Conservation (phyloP, 2,329 filamentous ascomycete genomes). For the Arthrobotrys sinensis region DNA sequence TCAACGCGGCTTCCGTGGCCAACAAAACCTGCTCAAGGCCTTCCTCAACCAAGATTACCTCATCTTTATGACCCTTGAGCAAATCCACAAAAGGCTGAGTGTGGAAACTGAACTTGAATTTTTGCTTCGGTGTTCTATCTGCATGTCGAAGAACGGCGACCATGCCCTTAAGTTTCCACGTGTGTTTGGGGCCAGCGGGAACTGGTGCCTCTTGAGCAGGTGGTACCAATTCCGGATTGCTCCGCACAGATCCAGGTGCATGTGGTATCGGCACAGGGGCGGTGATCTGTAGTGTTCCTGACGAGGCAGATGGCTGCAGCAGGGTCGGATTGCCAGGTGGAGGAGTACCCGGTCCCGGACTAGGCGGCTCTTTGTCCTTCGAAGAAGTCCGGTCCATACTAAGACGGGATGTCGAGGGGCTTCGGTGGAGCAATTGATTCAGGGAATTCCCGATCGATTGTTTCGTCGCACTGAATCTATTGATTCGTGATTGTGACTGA, state of each 20-base stretch:
- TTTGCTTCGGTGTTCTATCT: constrained; percentile 97
- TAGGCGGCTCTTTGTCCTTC: constrained; percentile 62
- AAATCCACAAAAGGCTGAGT: constrained; percentile 95
- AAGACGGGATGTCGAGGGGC: constrained; percentile 60
- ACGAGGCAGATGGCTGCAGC: constrained; percentile 67
- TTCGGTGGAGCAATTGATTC: constrained; percentile 56
- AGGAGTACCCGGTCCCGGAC: constrained; percentile 46
- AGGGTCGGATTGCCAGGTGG: constrained; percentile 31
- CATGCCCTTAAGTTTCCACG: constrained; percentile 98
- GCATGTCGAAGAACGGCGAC: constrained; percentile 97
- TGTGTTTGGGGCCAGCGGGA: constrained; percentile 84
- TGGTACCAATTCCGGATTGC: constrained; percentile 62
- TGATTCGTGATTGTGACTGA: constrained; percentile 60
- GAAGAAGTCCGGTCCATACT: constrained; percentile 58
- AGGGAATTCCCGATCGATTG: constrained; percentile 56
- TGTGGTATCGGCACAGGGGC: constrained; percentile 66
- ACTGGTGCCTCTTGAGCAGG: constrained; percentile 71
- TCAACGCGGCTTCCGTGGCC: constrained; percentile 85
- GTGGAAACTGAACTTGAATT: constrained; percentile 99
- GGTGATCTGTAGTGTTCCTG: constrained; percentile 68
- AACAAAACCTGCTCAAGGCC: constrained; percentile 89
- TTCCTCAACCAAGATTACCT: constrained; percentile 92
- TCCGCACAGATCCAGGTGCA: constrained; percentile 62
- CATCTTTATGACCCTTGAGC: constrained; percentile 94
- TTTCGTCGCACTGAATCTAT: constrained; percentile 55